Percentiles rank a stretch among this genome's conserved stretches.
phyloP scores from a whole-genome alignment of 148 eudicot genomes.

The Arctostaphylos glauca region DNA sequence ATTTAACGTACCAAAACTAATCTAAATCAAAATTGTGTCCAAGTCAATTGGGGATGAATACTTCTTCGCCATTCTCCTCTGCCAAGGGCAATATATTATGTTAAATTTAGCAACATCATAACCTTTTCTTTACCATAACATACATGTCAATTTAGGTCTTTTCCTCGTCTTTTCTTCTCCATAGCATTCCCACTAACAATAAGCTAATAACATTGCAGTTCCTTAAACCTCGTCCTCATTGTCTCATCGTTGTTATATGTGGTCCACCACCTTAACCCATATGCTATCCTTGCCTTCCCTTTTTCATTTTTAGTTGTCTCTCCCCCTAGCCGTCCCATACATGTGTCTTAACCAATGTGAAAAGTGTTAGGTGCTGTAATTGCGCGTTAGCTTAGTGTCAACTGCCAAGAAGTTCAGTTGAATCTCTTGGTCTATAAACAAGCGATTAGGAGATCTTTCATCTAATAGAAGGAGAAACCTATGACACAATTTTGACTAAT shows the following conservation, averaged over 20 bases:
- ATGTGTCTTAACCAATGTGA: not conserved
- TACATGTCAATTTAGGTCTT: not conserved
- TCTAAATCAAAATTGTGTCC: not conserved
- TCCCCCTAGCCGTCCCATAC: not conserved
- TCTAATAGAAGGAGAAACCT: no score
- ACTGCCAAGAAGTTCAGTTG: not conserved
- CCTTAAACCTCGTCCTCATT: not conserved
- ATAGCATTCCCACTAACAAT: not conserved
- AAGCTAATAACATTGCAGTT: not conserved
- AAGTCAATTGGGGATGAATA: not conserved
- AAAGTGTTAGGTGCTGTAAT: not conserved
- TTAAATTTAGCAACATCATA: not conserved
- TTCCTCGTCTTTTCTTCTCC: not conserved
- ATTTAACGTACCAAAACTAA: not conserved
- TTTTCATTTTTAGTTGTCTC: not conserved
- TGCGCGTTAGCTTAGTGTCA: not conserved
- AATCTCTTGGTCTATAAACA: not conserved
- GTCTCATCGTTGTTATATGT: not conserved
- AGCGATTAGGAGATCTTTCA: not conserved
- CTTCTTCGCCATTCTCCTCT: not conserved
- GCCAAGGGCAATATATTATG: not conserved
- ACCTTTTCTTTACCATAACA: not conserved
- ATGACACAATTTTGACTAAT: no score
- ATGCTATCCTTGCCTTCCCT: not conserved
- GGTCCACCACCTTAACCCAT: not conserved